Base-by-base conservation (phyloP, 495 filamentous ascomycete genomes). In the Hypoxylon trugodes region DNA sequence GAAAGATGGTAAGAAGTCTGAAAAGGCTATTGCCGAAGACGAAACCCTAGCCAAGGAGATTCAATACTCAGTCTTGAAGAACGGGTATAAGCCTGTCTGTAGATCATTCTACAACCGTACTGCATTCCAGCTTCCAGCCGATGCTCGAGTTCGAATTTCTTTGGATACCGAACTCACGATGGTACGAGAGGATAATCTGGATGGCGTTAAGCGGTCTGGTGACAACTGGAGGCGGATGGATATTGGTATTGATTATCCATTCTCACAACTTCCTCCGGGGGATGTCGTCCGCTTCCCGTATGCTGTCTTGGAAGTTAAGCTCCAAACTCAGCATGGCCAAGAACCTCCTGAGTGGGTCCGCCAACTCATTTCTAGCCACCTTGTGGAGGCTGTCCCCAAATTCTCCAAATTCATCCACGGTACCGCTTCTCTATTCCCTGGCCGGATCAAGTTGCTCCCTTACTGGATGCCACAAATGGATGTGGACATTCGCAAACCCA, bases 371-470 rank as follows among this genome's bases (percentile, higher is more conserved):
- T 83, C 91, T 12, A 95, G 90, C 66, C 95, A 99, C 74, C 83
- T 99, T 19, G 95, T 99, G 10, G 95, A 99, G 74, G 95, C 96
- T 1, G 93, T 98, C 1, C 95, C 95, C 46, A 99, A 99, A 71
- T 99, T 97, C 80, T 96, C 92, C 67, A 99, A 99, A 77, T 99
- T 98, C 75, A 99, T 99, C 59, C 95, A 99, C 74, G 95, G 95
- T 45, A 90, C 87, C 0, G 92, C 94, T 6, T 91, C 85, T 0
- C 74, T 98, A 15, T 95, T 97, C 74, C 94, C 93, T 0, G 82
- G 87, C 24, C 87, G 89, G 40, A 98, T 98, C 73, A 79, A 97
- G 24, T 85, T 99, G 1, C 84, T 98, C 2, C 95, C 95, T 2
- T 99, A 89, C 82, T 99, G 95, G 95, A 89, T 92, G 79, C 95